Base-by-base conservation (phyloP, 192 early-diverging fungal species). In the Piromyces finnis region DNA sequence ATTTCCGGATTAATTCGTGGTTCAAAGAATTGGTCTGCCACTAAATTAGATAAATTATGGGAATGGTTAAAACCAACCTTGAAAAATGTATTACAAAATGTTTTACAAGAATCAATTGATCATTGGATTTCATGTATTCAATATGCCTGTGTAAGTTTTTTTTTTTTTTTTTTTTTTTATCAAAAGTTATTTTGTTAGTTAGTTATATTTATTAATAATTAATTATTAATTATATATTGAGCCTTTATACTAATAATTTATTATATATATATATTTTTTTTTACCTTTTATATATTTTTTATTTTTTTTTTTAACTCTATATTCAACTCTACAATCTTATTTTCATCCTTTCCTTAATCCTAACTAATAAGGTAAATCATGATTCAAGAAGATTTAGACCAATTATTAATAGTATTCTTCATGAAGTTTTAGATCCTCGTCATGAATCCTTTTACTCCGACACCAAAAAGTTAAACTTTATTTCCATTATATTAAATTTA, bases 381-480 rank as follows among this genome's bases (percentile, higher is more conserved):
- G 97, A 98, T 68, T 93, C 94, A 11, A 87, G 94, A 29, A 88
- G 97, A 26, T 84, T 91, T n/a, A 81, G 90, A 51, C 94, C 94
- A 9, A 83, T 98, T 22, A 84, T 97, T 32, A 83, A 91, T 13
- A 77, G 90, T 29, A 80, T 98, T 12, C 84, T 97, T 22, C 83
- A 85, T 28, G 83, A 87, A 4, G 85, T 88, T 28, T 84, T 95
- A 41, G 94, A 97, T 81, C 90, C 92, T 11, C 86, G 88, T 12
- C 90, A 93, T 0, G 91, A 95, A 79, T 92, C 94, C 7, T 94
- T 96, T 26, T 97, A 96, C 81, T 85, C 86, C 0, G 95, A 98
- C 84, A 87, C 93, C 14, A 91, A 92, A 79, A 96, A 97, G 83
- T 85, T 97, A 26, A 85, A 91, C 41, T 86, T 95, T 30, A 82